Evolutionary conservation across 345 rosid species (phyloP).

Genomic region (Combretum micranthum): DNA sequence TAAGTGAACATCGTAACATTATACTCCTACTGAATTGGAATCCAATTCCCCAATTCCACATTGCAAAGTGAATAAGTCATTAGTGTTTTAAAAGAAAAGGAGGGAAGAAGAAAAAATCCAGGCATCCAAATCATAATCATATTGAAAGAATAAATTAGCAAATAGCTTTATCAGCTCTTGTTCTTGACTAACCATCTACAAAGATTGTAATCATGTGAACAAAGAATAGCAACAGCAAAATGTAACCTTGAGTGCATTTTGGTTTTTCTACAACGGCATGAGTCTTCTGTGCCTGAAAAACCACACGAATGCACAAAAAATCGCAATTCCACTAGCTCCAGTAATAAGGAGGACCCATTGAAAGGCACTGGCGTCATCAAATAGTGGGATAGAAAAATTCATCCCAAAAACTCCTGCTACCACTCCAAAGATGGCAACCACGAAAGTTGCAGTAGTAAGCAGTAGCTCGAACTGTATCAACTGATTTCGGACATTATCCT

Average conservation of each 20-base stretch:
- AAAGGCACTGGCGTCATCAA: constrained; percentile 58
- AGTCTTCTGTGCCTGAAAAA: constrained; percentile 82
- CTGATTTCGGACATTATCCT: constrained; percentile 91
- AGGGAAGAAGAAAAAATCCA: no score
- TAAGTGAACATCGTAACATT: no score
- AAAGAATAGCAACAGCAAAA: background rate
- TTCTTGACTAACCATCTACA: background rate
- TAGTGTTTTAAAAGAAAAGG: no score
- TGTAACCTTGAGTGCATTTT: background rate
- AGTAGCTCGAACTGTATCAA: constrained; percentile 83
- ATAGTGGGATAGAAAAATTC: constrained; percentile 59
- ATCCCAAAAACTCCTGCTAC: constrained; percentile 90
- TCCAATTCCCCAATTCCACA: no score
- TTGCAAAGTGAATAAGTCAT: no score
- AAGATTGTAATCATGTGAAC: background rate
- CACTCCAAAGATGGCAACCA: constrained; percentile 87
- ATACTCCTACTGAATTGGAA: no score
- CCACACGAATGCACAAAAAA: constrained; percentile 74
- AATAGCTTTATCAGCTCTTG: no score
- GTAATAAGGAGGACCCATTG: constrained; percentile 79
- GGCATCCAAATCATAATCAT: no score
- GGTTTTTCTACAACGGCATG: constrained; percentile 52
- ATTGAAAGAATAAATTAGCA: no score
- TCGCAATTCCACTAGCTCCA: constrained; percentile 42
- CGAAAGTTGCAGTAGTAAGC: constrained; percentile 78